Base-by-base conservation (phyloP, 1,284 basidiomycete species). In the Cutaneotrichosporon daszewskae region DNA sequence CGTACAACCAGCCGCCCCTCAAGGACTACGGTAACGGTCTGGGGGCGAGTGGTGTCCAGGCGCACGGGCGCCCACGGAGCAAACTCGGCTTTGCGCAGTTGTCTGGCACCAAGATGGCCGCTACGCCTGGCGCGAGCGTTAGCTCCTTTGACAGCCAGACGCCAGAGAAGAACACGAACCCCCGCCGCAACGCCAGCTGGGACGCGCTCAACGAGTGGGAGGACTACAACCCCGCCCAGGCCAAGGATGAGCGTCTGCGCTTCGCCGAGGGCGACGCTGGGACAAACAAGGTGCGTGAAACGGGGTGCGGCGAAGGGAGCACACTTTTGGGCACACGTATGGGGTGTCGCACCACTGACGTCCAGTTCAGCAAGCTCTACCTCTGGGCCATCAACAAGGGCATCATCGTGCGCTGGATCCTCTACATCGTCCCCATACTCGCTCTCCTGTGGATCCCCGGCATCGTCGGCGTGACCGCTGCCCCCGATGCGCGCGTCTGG, bases 371-470 rank as follows among this genome's bases (percentile, higher is more conserved):
- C 23, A 35, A 58, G 22, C 51, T 84, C 4, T 87, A 87, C 66
- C 76, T 83, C 54, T 87, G 83, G 69, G 75, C 87, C n/a, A 58
- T 87, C 38, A 83, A 83, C 60, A 77, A 79, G 8, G 85, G 83
- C 12, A 83, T 89, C 62, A 74, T 87, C 39, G 81, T 85, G 16
- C 79, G 87, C 36, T 90, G 87, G 87, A 74, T 80, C 25, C 55
- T 87, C 19, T 88, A 84, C 72, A 85, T 88, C 58, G 62, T 87
- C 17, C 87, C 87, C 3, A 68, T 86, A 14, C 69, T 85, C 29
- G 80, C 63, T 9, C 53, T 87, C 8, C 62, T 89, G 1, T 89
- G 85, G 85, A 84, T 78, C 27, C 76, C 77, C 4, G 78, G 76
- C 16, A 87, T 91, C 49, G 66, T 92, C 20, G 77, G 78, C 19